Evolutionary conservation across 2,329 filamentous ascomycete genomes (phyloP), one percentile per base, ranked within the genome.

Genomic region (Aspergillus fructus): DNA sequence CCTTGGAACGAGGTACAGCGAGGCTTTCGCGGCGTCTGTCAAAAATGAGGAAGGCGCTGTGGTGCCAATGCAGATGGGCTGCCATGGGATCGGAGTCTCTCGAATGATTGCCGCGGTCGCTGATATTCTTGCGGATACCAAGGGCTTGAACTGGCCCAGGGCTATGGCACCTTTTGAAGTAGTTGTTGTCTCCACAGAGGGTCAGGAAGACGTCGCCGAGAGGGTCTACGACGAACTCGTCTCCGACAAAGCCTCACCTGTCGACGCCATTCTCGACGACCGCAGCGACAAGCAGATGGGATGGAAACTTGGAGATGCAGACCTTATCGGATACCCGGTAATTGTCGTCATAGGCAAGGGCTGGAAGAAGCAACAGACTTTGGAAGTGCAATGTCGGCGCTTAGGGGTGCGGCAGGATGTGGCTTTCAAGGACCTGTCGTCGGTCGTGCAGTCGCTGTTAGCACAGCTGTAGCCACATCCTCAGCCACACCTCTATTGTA

Each of bases 41-140:
- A 76, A 78, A 13, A 64, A 79, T 24, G 82, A 76, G 24, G 67
- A 64, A 33, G 62, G 64, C 27, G 58, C 72, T 8, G 40, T 23
- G 8, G 79, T 85, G 0, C 80, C 86, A 0, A 82, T 96, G 68
- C 86, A 96, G 63, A 99, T 99, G 94, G 94, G 94, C 55, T 99
- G 94, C 71, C 91, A 97, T 70, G 94, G 94, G 1, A 96, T 99
- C 60, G 94, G 94, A 2, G 86, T 99, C 17, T 96, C 92, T 5
- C 88, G 94, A 45, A 87, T 99, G 66, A 88, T 99, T 60, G 92
- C 89, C 8, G 91, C 94, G 1, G 85, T 94, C 1, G 93, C 93
- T 1, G 88, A 93, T 62, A 83, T 88, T 40, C 79, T 91, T 9
- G 82, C 86, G 0, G 91, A 96, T 64, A 69, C 81, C 3, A 83